These are phyloP conservation scores for Nicotiana noctiflora DNA, from an alignment of 257 asterid genomes.

Conservation along the genomic window DNA sequence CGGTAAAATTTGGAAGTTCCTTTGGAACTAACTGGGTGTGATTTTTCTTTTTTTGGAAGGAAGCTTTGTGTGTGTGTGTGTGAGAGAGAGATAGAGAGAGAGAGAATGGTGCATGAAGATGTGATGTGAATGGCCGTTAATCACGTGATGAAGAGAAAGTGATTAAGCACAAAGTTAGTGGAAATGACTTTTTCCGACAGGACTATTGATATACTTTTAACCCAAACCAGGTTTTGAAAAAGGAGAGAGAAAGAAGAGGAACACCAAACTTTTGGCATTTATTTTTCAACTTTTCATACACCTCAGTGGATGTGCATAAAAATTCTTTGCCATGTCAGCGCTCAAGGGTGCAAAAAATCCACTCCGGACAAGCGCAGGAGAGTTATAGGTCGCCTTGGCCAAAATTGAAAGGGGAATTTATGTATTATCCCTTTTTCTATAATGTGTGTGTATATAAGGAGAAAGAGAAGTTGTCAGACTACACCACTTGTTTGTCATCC, in stretches of 20 bases:
- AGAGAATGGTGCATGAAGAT: not conserved
- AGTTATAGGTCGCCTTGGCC: not conserved
- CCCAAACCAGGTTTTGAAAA: not conserved
- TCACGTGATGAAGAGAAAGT: not conserved
- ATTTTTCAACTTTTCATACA: not conserved
- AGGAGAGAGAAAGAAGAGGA: not conserved
- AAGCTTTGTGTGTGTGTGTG: not conserved
- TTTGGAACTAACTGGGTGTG: not conserved
- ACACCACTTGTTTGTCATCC: not conserved
- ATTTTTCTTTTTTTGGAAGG: not conserved
- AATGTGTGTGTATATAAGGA: no score
- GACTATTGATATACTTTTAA: not conserved
- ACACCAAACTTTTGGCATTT: not conserved
- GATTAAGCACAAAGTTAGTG: not conserved
- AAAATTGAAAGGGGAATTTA: not conserved
- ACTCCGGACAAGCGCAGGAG: not conserved
- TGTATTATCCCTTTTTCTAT: not conserved
- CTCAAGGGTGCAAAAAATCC: not conserved
- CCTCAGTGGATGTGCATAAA: not conserved
- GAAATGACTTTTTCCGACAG: not conserved
- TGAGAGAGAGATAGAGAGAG: no score
- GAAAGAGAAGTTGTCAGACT: not conserved
- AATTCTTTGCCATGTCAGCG: not conserved
- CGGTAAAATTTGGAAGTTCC: no score
- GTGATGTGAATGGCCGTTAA: not conserved